Base-by-base conservation (phyloP, 768 basidiomycete species). In the Boletus insuetus region DNA sequence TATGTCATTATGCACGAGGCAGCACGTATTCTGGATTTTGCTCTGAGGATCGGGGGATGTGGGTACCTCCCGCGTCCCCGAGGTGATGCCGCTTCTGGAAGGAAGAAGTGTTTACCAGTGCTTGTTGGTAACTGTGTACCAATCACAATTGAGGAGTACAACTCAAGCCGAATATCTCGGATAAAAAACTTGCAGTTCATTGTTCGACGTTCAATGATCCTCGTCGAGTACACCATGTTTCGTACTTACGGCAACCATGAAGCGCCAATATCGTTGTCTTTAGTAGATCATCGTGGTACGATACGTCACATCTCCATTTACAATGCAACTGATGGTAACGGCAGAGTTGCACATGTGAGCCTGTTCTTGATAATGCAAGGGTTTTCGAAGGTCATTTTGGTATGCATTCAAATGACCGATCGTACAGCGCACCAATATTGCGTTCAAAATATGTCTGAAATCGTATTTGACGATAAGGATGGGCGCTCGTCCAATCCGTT, bases 11-110 rank as follows among this genome's bases (percentile, higher is more conserved):
- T 39, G 14, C 64, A 70, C 51, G 64, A 63, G 51, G 63, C 56
- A n/a, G 48, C 39, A 14, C 44, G 50, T 50, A 35, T 58, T 16
- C 50, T 60, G 31, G 51, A 20, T 16, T 58, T 57, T 50, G 14
- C 55, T 24, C 35, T 63, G 41, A 29, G 44, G 48, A 58, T 53
- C 62, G 64, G 55, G 64, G 50, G 37, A 51, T 37, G 57, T 62
- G 62, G 70, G 50, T 55, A 46, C 45, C 17, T 57, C 54, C 62
- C 67, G 59, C 58, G 64, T 69, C 47, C 41, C 64, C 64, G 63
- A 64, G 60, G 57, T 68, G 77, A 44, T 69, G 70, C 50, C 59
- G 32, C 59, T 59, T 73, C 58, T 66, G 64, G 54, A 66, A 59
- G 53, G 59, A 55, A 56, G 51, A 32, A 38, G 44, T 38, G 46